phyloP scores from a whole-genome alignment of 805 yeast genomes.

The Cyberlindnera lachancei region DNA sequence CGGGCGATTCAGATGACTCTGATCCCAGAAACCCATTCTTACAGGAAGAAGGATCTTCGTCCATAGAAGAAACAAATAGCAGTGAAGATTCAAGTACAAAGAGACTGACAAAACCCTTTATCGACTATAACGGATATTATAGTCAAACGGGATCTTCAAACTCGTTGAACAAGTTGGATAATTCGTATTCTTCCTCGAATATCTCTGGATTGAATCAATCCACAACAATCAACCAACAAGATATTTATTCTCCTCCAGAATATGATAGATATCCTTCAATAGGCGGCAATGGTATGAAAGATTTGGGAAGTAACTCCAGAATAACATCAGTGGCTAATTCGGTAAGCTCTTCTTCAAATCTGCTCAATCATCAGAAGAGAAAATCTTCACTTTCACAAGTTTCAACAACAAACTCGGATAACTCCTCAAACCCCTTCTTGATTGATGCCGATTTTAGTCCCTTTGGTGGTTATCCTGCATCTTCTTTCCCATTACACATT shows the following conservation, averaged over 20 bases:
- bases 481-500: slow-evolving; percentile 80
- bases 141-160: slow-evolving; percentile 34
- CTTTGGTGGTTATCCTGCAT: slow-evolving; percentile 95
- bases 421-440: slow-evolving; percentile 33
- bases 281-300: too few species aligned
- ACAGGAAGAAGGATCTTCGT: slow-evolving; percentile 21
- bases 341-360: slow-evolving; percentile 25
- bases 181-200: slow-evolving; percentile 19
- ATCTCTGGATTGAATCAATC: slow-evolving; percentile 14
- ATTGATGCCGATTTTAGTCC: slow-evolving; percentile 71
- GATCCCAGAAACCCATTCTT: slow-evolving; percentile 24
- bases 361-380: slow-evolving; percentile 12
- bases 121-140: slow-evolving; percentile 36
- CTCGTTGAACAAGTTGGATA: slow-evolving; percentile 20
- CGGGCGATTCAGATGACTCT: slow-evolving; percentile 18
- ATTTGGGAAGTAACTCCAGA: slow-evolving; percentile 30
- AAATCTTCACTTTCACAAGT: slow-evolving; percentile 10
- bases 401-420: slow-evolving; percentile 16
- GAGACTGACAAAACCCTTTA: slow-evolving; percentile 26
- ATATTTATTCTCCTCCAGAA: slow-evolving; percentile 40
- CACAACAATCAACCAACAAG: slow-evolving; percentile 10
- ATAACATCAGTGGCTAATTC: slow-evolving; percentile 44
- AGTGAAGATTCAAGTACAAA: slow-evolving; percentile 14
- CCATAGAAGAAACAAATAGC: slow-evolving; percentile 18
- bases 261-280: slow-evolving; percentile 65